phyloP scores from a whole-genome alignment of 768 basidiomycete genomes.

The Sarcodon aspratus region DNA sequence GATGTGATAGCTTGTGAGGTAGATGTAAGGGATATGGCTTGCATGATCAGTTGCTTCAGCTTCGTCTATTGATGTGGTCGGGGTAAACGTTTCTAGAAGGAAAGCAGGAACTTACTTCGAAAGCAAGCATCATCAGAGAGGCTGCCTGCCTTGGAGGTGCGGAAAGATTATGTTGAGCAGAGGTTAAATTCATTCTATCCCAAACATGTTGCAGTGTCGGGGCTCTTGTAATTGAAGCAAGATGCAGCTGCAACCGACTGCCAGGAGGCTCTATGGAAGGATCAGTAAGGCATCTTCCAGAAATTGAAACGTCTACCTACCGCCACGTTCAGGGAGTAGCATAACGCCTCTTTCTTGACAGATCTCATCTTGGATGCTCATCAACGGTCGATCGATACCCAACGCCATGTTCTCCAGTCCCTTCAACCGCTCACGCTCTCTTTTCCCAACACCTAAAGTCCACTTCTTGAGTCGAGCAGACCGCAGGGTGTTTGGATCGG shows the following conservation, averaged over 20 bases:
- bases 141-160: constrained; percentile 53
- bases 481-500: constrained; percentile 42
- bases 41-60: constrained; percentile 74
- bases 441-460: constrained; percentile 59
- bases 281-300: not conserved
- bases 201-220: constrained; percentile 69
- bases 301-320: constrained; percentile 24
- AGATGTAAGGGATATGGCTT: constrained; percentile 66
- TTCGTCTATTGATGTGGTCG: constrained; percentile 40
- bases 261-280: constrained; percentile 48
- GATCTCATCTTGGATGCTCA: constrained; percentile 53
- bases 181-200: constrained; percentile 73
- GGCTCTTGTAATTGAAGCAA: constrained; percentile 63
- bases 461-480: constrained; percentile 63
- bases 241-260: constrained; percentile 56
- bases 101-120: constrained; percentile 42
- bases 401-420: constrained; percentile 30
- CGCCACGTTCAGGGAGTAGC: constrained; percentile 53
- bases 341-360: constrained; percentile 57
- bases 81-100: not conserved
- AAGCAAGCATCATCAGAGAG: constrained; percentile 63
- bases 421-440: constrained; percentile 65
- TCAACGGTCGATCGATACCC: constrained; percentile 29
- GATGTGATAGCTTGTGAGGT: constrained; percentile 69
- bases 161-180: constrained; percentile 61